Conservation (phyloP, 2,329 filamentous ascomycete genomes). For the Colletotrichum brevisporum region DNA sequence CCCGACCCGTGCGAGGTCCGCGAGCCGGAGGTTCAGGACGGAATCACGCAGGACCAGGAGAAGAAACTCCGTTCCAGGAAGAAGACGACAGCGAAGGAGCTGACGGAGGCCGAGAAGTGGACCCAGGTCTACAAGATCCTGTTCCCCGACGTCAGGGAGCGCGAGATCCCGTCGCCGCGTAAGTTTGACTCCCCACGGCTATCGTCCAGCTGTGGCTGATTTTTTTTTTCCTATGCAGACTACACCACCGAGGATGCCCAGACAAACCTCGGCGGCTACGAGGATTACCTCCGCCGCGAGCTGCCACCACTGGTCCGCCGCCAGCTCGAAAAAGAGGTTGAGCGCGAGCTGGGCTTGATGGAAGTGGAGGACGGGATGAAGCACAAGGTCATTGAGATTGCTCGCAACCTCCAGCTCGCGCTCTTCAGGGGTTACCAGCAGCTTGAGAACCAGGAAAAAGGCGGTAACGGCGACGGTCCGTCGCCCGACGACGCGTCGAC, state of each 20-base stretch:
- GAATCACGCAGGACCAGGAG: conserved; percentile 54
- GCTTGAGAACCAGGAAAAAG: conserved; percentile 27
- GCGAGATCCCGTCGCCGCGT: conserved; percentile 42
- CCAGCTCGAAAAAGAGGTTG: conserved; percentile 49
- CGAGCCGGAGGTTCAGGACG: conserved; percentile 48
- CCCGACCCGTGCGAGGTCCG: conserved; percentile 44
- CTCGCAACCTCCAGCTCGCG: conserved; percentile 42
- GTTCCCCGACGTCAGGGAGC: conserved; percentile 49
- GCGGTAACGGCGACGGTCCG: not conserved
- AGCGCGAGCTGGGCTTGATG: conserved; percentile 45
- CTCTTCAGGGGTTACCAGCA: conserved; percentile 43
- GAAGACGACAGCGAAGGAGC: conserved; percentile 48
- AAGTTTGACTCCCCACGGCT: not conserved
- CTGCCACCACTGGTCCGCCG: conserved; percentile 50
- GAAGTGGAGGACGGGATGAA: conserved; percentile 46
- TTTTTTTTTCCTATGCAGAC: conserved; percentile 43
- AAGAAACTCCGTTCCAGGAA: conserved; percentile 51
- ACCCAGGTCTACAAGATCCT: conserved; percentile 53
- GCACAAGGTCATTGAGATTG: conserved; percentile 44
- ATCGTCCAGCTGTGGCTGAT: too few relatives aligned
- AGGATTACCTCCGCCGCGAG: conserved; percentile 48
- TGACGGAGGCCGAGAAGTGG: conserved; percentile 55
- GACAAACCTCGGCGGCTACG: conserved; percentile 46
- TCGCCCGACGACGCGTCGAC: not conserved
- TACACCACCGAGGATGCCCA: conserved; percentile 47